Conservation (phyloP, 139 green algal genomes). For the Auxenochlorella pyrenoidosa region DNA sequence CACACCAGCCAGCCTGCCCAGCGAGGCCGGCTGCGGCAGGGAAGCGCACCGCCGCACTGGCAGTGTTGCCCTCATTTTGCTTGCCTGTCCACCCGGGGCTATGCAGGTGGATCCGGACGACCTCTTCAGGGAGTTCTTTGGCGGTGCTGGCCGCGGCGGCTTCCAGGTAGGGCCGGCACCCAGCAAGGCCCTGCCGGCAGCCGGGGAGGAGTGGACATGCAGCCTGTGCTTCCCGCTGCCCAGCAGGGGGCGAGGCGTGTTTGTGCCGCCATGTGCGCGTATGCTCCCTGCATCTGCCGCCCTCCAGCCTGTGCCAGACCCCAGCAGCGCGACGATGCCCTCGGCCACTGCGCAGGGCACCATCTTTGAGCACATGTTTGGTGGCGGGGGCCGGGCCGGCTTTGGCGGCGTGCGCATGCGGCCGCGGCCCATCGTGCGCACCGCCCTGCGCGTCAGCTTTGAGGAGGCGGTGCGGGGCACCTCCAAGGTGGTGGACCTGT, state of each 20-base stretch:
- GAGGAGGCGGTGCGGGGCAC: constrained; percentile 72
- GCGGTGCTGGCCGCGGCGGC: constrained; percentile 36
- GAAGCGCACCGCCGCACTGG: too few species aligned
- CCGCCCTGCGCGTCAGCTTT: constrained; percentile 50
- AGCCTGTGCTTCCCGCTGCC: too few species aligned
- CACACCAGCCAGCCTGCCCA: too few species aligned
- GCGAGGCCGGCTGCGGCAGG: too few species aligned
- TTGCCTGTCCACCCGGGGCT: not conserved
- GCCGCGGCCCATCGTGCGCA: constrained; percentile 36
- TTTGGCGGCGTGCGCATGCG: constrained; percentile 20
- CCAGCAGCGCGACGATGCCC: not conserved
- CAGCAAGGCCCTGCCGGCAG: too few species aligned
- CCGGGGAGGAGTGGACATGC: not conserved
- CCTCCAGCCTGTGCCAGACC: not conserved
- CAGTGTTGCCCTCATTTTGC: too few species aligned
- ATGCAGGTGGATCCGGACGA: constrained; percentile 53
- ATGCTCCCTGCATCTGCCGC: too few species aligned
- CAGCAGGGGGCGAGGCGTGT: too few species aligned
- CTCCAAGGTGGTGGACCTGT: constrained; percentile 46
- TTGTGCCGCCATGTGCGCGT: too few species aligned
- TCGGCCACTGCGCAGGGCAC: not conserved
- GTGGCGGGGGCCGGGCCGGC: not conserved
- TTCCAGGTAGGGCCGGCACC: constrained; percentile 11
- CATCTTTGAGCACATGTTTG: constrained; percentile 47
- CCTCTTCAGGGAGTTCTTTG: constrained; percentile 60